Base-by-base conservation (phyloP, 2,329 filamentous ascomycete species). In the Ceratocystis lukuohia region DNA sequence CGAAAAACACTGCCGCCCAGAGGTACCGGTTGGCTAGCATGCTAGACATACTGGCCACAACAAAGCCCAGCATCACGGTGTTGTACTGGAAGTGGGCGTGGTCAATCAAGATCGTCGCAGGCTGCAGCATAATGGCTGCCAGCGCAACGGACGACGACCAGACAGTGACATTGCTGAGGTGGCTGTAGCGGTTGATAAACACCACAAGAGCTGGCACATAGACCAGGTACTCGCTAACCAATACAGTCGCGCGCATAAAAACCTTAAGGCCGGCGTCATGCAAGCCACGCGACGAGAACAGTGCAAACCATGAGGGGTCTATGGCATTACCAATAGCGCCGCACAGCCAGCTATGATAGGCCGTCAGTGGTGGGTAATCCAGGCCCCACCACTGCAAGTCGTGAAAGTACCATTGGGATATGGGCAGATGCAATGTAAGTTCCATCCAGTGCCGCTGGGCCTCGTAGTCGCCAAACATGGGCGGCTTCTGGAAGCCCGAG, bases 381-480 rank as follows among this genome's bases (percentile, higher is more conserved):
- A 99, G 82, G 0, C 95, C 95, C 94, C 94, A 99, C 87, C 93
- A 99, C 72, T 93, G 82, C 57, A 97, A 80, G 74, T 99, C 92
- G 75, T 99, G 91, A 73, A 96, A 96, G 76, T 99, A 99, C 94
- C 95, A 99, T 75, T 94, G 88, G 10, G 91, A 94, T 46, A 95
- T 81, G 15, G 94, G 94, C 1, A 99, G 80, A 68, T 96, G 85
- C 7, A 85, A 89, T 1, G 94, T 96, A 70, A 99, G 80, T 74
- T 99, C 94, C 92, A 99, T 96, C 94, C 94, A 99, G 76, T 99
- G 94, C 71, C 94, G 81, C 75, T 99, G 94, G 2, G 95, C 94
- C 78, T 99, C 94, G 77, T 96, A 99, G 76, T 99, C 94, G 70
- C 94, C 94, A 73, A 92, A 89, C 85, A 96, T 91, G 5, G 94